A percentile compares a stretch with the other conserved stretches of the same genome.
Evolutionary conservation across 1,139 yeast species (phyloP).

Genomic region (Hanseniaspora gamundiae): DNA sequence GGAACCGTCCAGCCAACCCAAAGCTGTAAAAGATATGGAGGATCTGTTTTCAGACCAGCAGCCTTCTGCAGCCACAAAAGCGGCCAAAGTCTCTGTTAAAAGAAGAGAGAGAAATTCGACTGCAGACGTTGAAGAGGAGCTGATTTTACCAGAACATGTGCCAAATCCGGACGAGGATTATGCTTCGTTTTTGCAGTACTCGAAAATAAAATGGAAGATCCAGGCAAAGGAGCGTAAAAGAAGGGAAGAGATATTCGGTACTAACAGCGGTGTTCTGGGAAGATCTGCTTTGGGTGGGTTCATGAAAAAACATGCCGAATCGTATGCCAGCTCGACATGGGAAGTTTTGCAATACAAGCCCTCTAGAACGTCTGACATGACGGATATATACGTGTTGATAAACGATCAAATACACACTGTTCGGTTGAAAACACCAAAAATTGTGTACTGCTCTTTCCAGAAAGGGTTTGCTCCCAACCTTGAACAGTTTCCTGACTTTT

Average conservation of each 20-base stretch:
- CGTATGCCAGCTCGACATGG: constrained; percentile 70
- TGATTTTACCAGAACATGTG: constrained; percentile 42
- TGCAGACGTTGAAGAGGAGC: constrained; percentile 29
- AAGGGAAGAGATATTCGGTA: constrained; percentile 71
- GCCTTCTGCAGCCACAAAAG: not conserved
- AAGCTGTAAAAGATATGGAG: constrained; percentile 9
- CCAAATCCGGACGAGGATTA: constrained; percentile 72
- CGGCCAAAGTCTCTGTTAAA: constrained; percentile 13
- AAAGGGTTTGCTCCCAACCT: constrained; percentile 13
- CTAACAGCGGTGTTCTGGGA: constrained; percentile 26
- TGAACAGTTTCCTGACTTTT: constrained; percentile 32
- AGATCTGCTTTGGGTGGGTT: constrained; percentile 49
- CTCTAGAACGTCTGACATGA: constrained; percentile 54
- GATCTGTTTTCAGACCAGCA: constrained; percentile 4
- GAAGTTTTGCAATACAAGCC: constrained; percentile 62
- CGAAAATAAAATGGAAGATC: constrained; percentile 74
- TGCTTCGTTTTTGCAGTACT: constrained; percentile 60
- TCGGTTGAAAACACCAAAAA: constrained; percentile 62
- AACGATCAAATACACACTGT: constrained; percentile 65
- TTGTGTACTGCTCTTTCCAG: constrained; percentile 57
- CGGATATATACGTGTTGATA: constrained; percentile 61
- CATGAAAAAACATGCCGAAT: constrained; percentile 68
- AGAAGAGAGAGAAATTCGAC: constrained; percentile 25
- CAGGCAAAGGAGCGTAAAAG: constrained; percentile 62
- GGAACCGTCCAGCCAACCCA: constrained; percentile 4